A percentile compares a stretch with the other conserved stretches of the same genome.
Evolutionary conservation across 179 eudicot species (phyloP).

Genomic region (Spinacia oleracea): DNA sequence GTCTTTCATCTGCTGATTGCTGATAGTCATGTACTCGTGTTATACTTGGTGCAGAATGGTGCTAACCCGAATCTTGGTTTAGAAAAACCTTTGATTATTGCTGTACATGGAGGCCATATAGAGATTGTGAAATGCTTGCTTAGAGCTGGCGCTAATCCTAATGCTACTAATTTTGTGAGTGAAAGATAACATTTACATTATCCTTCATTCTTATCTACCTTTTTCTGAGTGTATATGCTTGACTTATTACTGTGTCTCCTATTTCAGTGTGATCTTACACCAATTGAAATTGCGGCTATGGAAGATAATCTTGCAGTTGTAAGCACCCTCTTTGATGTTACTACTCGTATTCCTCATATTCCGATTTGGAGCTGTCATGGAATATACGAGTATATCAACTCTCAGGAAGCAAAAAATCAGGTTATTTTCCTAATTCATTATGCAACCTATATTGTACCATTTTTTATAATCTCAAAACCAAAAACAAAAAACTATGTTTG

Average conservation of each 20-base stretch:
- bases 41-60: slow-evolving; percentile 17
- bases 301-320: background rate
- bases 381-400: background rate
- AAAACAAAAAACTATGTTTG: background rate
- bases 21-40: too few relatives aligned
- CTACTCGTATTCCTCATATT: background rate
- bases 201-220: too few relatives aligned
- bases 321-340: background rate
- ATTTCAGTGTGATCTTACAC: background rate
- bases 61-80: slow-evolving; percentile 37
- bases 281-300: background rate
- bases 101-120: slow-evolving; percentile 13
- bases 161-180: slow-evolving; percentile 26
- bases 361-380: slow-evolving; percentile 4
- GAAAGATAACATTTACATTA: background rate
- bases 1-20: background rate
- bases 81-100: slow-evolving; percentile 23
- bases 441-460: too few relatives aligned
- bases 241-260: background rate
- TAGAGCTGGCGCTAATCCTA: slow-evolving; percentile 38
- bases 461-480: background rate
- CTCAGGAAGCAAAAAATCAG: background rate
- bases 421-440: too few relatives aligned
- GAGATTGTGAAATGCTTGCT: slow-evolving; percentile 29
- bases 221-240: too few relatives aligned